These are phyloP conservation scores for Ascoidea tarda DNA, from an alignment of 805 yeast genomes.

Conservation along the genomic window DNA sequence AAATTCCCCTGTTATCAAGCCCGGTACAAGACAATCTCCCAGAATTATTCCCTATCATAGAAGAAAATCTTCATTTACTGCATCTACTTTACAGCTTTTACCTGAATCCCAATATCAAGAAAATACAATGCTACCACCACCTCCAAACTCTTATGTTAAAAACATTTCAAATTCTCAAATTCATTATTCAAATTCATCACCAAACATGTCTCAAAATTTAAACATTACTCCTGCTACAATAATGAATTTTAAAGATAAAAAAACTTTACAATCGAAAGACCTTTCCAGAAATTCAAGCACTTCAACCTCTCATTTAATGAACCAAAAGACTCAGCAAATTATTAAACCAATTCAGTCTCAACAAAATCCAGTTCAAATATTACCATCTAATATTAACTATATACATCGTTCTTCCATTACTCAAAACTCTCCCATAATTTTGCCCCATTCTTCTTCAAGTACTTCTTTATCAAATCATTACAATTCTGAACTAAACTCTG, in stretches of 20 bases:
- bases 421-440: slow-evolving; percentile 9
- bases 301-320: background rate
- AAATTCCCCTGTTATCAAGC: slow-evolving; percentile 23
- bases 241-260: slow-evolving; percentile 13
- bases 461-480: slow-evolving; percentile 19
- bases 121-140: slow-evolving; percentile 15
- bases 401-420: slow-evolving; percentile 8
- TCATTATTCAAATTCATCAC: slow-evolving; percentile 3
- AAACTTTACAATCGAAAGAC: slow-evolving; percentile 3
- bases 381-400: slow-evolving; percentile 13
- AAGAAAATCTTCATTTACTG: slow-evolving; percentile 1
- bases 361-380: slow-evolving; percentile 1
- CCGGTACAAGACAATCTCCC: slow-evolving; percentile 13
- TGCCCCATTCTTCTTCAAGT: slow-evolving; percentile 12
- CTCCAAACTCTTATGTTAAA: slow-evolving; percentile 13
- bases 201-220: slow-evolving; percentile 3
- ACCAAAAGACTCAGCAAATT: background rate
- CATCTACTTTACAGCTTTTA: slow-evolving; percentile 3
- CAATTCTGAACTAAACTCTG: slow-evolving; percentile 3
- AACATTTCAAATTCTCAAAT: slow-evolving; percentile 14
- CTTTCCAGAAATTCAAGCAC: background rate
- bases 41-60: background rate
- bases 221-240: slow-evolving; percentile 17
- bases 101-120: slow-evolving; percentile 2
- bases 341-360: background rate